A percentile compares a stretch with the other conserved stretches of the same genome.
Evolutionary conservation across 148 eudicot genomes (phyloP).

Genomic region (Rhododendron ovatum): DNA sequence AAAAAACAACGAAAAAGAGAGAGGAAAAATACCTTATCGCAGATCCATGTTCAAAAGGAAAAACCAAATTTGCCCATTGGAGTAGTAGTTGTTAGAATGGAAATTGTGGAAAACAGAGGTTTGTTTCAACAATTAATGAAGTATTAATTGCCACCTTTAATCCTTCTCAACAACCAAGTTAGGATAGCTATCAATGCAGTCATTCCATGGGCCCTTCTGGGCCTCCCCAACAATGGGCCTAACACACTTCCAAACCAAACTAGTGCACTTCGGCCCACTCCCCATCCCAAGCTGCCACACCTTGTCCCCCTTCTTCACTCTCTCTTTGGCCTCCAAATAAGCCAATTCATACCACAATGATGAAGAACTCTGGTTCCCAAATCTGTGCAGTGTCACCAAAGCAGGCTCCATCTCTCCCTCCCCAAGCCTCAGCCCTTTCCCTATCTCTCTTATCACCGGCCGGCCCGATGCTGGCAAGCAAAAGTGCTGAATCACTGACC

Average conservation of each 20-base stretch:
- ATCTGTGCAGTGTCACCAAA: conserved; percentile 66
- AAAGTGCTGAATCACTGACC: conserved; percentile 47
- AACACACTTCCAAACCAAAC: conserved; percentile 63
- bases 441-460: conserved; percentile 49
- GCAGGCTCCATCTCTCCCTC: conserved; percentile 74
- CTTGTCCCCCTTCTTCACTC: conserved; percentile 55
- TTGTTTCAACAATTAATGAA: background rate
- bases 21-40: background rate
- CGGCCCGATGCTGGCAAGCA: conserved; percentile 64
- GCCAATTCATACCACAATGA: conserved; percentile 82
- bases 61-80: background rate
- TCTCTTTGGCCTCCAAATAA: conserved; percentile 66
- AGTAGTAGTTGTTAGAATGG: background rate
- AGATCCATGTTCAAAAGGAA: background rate
- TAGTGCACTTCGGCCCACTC: conserved; percentile 64
- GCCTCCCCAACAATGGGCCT: conserved; percentile 62
- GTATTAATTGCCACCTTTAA: background rate
- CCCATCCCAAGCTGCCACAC: conserved; percentile 81
- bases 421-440: conserved; percentile 55
- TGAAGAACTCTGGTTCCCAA: conserved; percentile 79
- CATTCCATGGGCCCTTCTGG: conserved; percentile 68
- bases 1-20: background rate
- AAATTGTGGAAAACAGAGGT: background rate
- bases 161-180: background rate
- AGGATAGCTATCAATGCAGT: conserved; percentile 43